These are phyloP conservation scores for Penicillium sp. DNA, from an alignment of 2,329 filamentous ascomycete genomes.

Conservation along the genomic window DNA sequence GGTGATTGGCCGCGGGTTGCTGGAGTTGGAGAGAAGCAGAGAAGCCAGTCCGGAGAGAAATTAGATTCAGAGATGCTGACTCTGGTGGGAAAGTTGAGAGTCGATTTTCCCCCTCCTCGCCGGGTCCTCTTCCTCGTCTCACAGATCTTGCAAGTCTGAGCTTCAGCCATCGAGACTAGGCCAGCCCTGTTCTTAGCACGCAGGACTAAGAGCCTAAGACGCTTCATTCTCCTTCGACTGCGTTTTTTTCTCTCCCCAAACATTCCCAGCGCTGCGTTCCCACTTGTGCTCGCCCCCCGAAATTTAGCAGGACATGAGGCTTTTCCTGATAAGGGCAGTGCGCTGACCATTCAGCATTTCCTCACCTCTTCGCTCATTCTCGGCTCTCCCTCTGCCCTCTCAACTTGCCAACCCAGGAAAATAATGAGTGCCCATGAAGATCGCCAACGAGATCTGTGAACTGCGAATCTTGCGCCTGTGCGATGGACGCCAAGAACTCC, in stretches of 20 bases:
- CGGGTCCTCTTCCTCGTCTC: not conserved
- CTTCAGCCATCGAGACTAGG: not conserved
- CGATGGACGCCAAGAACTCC: conserved; percentile 41
- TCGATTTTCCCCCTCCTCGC: not conserved
- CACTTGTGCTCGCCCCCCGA: conserved; percentile 4
- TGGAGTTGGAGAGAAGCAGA: not conserved
- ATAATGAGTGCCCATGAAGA: conserved; percentile 28
- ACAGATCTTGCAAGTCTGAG: not conserved
- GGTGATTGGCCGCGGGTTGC: conserved; percentile 4
- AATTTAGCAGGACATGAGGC: conserved; percentile 22
- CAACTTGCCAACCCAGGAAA: conserved; percentile 21
- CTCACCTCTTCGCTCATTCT: conserved; percentile 23
- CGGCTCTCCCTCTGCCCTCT: conserved; percentile 16
- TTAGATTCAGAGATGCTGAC: conserved; percentile 1
- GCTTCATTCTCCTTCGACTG: conserved; percentile 5
- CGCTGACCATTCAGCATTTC: conserved; percentile 34
- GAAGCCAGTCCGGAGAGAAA: not conserved
- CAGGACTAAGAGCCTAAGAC: not conserved
- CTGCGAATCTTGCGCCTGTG: conserved; percentile 24
- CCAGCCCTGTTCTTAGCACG: not conserved
- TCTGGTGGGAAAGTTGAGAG: not conserved
- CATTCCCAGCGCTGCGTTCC: conserved; percentile 12
- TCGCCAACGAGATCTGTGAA: conserved; percentile 26
- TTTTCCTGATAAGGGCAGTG: conserved; percentile 35
- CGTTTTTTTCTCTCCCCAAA: conserved; percentile 20